A percentile compares a stretch with the other conserved stretches of the same genome.
phyloP scores from a whole-genome alignment of 176 grass and related monocot genomes.

The Cenchrus purpureus region DNA sequence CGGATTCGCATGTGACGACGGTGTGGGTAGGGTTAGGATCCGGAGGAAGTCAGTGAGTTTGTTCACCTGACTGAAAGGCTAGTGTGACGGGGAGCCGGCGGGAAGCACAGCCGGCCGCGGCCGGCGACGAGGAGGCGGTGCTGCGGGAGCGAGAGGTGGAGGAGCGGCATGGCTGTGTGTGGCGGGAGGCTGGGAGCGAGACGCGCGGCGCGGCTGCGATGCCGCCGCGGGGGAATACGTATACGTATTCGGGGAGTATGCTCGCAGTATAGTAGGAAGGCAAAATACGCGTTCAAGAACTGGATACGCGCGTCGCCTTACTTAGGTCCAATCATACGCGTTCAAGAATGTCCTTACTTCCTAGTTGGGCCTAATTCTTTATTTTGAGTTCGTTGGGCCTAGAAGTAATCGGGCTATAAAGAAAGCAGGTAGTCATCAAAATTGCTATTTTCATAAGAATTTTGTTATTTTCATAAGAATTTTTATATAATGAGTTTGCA shows the following conservation, averaged over 20 bases:
- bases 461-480: too few relatives aligned
- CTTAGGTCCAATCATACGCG: neutral
- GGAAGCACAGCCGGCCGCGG: neutral
- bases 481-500: too few relatives aligned
- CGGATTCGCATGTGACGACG: neutral
- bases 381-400: neutral
- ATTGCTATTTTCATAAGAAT: too few relatives aligned
- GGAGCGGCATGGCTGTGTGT: slow-evolving; percentile 43
- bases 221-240: neutral
- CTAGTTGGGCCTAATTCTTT: neutral
- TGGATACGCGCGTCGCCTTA: neutral
- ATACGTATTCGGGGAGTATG: neutral
- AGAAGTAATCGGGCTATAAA: neutral
- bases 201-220: neutral
- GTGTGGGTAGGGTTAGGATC: neutral
- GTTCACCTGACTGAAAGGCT: slow-evolving; percentile 34
- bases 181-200: slow-evolving; percentile 24
- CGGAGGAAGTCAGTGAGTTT: neutral
- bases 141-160: slow-evolving; percentile 43
- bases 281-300: neutral
- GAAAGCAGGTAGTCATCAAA: too few relatives aligned
- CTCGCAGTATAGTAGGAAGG: neutral
- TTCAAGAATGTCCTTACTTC: neutral
- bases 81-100: neutral
- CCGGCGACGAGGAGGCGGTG: slow-evolving; percentile 28